Evolutionary conservation across 163 green algal genomes (phyloP).

Genomic region (Coccomyxa subellipsoidea): DNA sequence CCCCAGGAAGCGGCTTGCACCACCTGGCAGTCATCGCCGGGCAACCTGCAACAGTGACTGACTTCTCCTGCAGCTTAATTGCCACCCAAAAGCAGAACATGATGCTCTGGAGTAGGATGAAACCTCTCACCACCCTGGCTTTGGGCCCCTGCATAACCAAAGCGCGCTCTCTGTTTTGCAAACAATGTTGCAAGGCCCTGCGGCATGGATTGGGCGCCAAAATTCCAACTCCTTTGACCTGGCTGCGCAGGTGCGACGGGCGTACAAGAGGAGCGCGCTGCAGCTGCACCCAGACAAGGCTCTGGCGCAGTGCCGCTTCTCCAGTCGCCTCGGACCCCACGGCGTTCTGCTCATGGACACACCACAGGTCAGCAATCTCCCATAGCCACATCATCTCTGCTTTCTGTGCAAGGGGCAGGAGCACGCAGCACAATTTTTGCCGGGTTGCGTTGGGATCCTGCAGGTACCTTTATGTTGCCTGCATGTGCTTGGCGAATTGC

Average conservation of each 20-base stretch:
- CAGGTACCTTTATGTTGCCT: too few species aligned
- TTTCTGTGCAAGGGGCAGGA: not conserved
- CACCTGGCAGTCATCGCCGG: too few species aligned
- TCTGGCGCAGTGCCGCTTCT: constrained; percentile 36
- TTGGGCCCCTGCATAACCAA: too few species aligned
- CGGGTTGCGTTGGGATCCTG: too few species aligned
- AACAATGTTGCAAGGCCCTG: not conserved
- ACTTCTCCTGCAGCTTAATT: too few species aligned
- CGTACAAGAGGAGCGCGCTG: constrained; percentile 37
- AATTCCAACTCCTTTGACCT: not conserved
- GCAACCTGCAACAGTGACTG: too few species aligned
- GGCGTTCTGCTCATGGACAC: not conserved
- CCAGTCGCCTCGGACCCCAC: constrained; percentile 12
- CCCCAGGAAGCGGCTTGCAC: too few species aligned
- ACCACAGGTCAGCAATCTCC: not conserved
- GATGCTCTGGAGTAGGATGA: too few species aligned
- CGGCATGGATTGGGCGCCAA: not conserved
- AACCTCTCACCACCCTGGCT: too few species aligned
- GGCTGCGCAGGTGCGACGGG: constrained; percentile 35
- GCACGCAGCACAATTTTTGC: not conserved
- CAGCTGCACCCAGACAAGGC: constrained; percentile 47
- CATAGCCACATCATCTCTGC: not conserved
- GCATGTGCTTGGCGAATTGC: too few species aligned
- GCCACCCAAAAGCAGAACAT: too few species aligned
- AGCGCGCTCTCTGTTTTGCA: too few species aligned